A percentile compares a stretch with the other conserved stretches of the same genome.
Conservation (phyloP, 768 basidiomycete genomes). For the Termitomyces sp. region DNA sequence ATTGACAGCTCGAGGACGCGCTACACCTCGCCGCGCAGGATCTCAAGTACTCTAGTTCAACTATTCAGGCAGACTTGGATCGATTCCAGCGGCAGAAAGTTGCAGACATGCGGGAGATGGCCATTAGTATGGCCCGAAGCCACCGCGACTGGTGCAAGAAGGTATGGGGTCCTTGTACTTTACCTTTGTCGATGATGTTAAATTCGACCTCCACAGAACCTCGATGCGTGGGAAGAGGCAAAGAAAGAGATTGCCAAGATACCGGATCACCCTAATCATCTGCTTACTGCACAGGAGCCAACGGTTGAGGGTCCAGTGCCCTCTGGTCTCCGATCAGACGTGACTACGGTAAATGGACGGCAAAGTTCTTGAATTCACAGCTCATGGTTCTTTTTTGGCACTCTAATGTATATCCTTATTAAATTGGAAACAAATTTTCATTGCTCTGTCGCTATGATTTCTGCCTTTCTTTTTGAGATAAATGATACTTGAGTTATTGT, state of each 20-base stretch:
- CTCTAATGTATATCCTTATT: constrained; percentile 13
- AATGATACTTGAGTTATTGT: neutral
- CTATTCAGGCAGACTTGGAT: constrained; percentile 96
- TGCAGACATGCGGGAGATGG: constrained; percentile 91
- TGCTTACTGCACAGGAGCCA: constrained; percentile 36
- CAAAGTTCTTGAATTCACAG: constrained; percentile 15
- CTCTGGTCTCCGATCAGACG: constrained; percentile 49
- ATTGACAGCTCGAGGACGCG: constrained; percentile 83
- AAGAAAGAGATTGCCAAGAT: constrained; percentile 89
- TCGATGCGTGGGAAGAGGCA: constrained; percentile 96
- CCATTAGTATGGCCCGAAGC: constrained; percentile 81
- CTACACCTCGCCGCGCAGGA: constrained; percentile 90
- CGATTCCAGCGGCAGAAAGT: constrained; percentile 99
- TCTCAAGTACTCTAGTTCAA: constrained; percentile 92
- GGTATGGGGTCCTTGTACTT: constrained; percentile 38
- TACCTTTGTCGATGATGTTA: neutral
- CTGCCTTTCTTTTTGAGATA: neutral
- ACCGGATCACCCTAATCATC: constrained; percentile 81
- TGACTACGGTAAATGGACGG: constrained; percentile 66
- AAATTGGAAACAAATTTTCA: constrained; percentile 2
- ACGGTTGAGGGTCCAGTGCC: constrained; percentile 27
- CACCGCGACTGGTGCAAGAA: constrained; percentile 98
- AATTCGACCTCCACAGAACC: constrained; percentile 55
- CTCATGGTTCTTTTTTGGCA: neutral
- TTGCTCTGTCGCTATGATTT: neutral